phyloP scores from a whole-genome alignment of 2,329 filamentous ascomycete species.

The Pseudogymnoascus verrucosus region DNA sequence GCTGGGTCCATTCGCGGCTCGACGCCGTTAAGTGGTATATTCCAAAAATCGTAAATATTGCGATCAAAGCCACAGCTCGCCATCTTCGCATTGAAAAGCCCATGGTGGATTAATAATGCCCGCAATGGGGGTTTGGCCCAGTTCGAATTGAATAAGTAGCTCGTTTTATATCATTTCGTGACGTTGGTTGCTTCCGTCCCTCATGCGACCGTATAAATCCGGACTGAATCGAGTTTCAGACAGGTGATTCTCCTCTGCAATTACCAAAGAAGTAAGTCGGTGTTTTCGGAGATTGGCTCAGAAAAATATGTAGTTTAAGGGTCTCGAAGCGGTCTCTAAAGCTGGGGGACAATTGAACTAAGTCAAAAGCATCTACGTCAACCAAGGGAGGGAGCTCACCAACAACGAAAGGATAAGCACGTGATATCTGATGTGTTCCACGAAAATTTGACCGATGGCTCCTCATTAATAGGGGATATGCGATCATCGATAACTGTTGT shows the following conservation, averaged over 20 bases:
- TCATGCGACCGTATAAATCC: background rate
- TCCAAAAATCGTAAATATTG: background rate
- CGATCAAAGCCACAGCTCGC: conserved; percentile 1
- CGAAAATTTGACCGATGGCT: background rate
- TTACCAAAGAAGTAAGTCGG: background rate
- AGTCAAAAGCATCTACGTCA: background rate
- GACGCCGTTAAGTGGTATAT: background rate
- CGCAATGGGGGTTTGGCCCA: background rate
- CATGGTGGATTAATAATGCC: background rate
- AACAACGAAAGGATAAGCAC: background rate
- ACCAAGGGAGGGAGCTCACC: background rate
- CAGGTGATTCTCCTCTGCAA: background rate
- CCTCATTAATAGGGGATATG: background rate
- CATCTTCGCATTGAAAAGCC: background rate
- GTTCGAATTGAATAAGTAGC: background rate
- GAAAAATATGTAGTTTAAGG: background rate
- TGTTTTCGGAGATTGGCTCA: background rate
- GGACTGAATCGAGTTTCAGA: background rate
- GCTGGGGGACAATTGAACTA: background rate
- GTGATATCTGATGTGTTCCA: background rate
- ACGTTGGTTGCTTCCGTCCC: background rate
- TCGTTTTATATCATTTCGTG: background rate
- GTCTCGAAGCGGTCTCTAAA: background rate
- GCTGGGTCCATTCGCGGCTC: background rate
- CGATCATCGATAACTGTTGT: background rate